phyloP scores from a whole-genome alignment of 78 protist species.

The Planoprotostelium fungivorum region DNA sequence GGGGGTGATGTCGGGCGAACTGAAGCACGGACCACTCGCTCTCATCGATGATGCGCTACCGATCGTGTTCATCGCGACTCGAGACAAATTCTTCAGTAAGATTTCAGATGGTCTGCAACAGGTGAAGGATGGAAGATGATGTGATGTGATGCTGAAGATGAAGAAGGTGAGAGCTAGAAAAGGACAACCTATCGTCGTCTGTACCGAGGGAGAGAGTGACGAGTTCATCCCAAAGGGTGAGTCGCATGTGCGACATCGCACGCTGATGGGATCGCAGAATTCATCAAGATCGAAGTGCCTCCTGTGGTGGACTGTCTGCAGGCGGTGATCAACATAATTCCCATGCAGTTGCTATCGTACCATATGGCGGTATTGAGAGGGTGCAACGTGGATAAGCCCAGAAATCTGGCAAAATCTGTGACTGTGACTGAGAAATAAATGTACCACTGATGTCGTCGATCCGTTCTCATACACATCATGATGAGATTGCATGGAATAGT shows the following conservation, averaged over 20 bases:
- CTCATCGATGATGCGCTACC: constrained; percentile 84
- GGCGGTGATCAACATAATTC: constrained; percentile 65
- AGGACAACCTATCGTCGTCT: constrained; percentile 54
- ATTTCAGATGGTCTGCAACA: background rate
- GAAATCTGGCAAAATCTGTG: constrained; percentile 93
- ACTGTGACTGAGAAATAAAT: constrained; percentile 29
- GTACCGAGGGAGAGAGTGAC: constrained; percentile 11
- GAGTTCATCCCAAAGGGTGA: background rate
- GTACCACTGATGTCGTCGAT: no score
- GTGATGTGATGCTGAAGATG: background rate
- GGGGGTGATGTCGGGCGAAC: constrained; percentile 91
- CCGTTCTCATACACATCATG: no score
- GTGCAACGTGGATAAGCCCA: constrained; percentile 85
- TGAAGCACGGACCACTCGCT: constrained; percentile 98
- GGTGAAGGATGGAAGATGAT: no score
- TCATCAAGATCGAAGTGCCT: constrained; percentile 22
- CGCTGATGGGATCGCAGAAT: constrained; percentile 17
- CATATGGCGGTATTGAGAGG: constrained; percentile 52
- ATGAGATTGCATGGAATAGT: no score
- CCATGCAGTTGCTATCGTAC: constrained; percentile 86
- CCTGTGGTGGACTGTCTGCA: constrained; percentile 31
- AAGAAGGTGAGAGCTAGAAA: constrained; percentile 60
- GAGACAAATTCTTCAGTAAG: background rate
- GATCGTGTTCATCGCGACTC: constrained; percentile 56
- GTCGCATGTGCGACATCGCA: background rate